A percentile compares a stretch with the other conserved stretches of the same genome.
Conservation (phyloP, 2,329 filamentous ascomycete genomes). For the Myriosclerotinia curreyana region DNA sequence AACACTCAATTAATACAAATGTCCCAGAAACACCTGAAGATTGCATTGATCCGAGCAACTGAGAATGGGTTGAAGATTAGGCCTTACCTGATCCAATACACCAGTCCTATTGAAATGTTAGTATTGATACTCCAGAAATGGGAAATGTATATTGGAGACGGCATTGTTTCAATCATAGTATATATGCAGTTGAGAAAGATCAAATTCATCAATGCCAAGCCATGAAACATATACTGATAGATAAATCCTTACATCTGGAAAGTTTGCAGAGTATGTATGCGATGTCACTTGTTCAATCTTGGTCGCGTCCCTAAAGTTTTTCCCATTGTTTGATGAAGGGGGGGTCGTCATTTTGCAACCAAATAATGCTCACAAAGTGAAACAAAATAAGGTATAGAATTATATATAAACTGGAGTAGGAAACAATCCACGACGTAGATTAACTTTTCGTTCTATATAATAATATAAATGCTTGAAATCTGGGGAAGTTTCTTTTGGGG, state of each 20-base stretch:
- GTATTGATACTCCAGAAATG: not conserved
- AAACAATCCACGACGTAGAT: no score
- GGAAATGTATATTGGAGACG: not conserved
- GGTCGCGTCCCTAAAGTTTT: conserved; percentile 43
- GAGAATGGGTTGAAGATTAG: no score
- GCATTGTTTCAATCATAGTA: not conserved
- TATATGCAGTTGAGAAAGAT: not conserved
- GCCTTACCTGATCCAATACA: conserved; percentile 60
- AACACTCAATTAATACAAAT: no score
- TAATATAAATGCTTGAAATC: not conserved
- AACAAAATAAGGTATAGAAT: not conserved
- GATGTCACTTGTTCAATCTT: conserved; percentile 48
- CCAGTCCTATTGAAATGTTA: conserved; percentile 47
- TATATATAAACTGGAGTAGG: not conserved
- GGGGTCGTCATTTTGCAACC: conserved; percentile 10
- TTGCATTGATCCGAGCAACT: no score
- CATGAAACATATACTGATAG: not conserved
- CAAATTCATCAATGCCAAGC: not conserved
- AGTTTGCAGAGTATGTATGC: conserved; percentile 56
- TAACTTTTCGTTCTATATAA: not conserved
- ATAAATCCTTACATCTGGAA: conserved; percentile 42
- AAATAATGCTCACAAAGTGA: not conserved
- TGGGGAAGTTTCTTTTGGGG: not conserved
- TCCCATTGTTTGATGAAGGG: conserved; percentile 8
- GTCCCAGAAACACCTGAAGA: no score